These are phyloP conservation scores for Exophiala sp. DNA, from an alignment of 2,329 filamentous ascomycete genomes.

Conservation along the genomic window DNA sequence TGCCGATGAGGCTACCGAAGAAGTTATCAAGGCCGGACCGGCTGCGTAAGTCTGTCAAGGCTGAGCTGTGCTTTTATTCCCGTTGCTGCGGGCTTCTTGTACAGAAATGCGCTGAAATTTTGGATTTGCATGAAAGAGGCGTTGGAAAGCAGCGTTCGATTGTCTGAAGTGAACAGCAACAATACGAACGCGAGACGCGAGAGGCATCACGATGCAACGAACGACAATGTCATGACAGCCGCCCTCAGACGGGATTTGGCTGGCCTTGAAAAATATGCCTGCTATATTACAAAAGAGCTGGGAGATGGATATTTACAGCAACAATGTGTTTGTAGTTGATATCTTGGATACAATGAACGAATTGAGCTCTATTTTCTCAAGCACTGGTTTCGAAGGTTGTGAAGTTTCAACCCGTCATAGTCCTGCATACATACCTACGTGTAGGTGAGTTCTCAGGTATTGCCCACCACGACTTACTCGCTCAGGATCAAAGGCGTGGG, in stretches of 20 bases:
- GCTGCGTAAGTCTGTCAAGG: conserved; percentile 27
- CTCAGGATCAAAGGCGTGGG: too few relatives aligned
- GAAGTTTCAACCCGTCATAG: too few relatives aligned
- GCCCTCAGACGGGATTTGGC: conserved; percentile 4
- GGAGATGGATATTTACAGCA: conserved; percentile 10
- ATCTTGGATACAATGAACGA: conserved; percentile 1
- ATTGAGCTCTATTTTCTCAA: neutral
- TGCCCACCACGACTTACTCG: too few relatives aligned
- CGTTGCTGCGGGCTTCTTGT: conserved; percentile 6
- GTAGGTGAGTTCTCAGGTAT: too few relatives aligned
- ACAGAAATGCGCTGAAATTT: conserved; percentile 18
- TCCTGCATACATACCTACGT: too few relatives aligned
- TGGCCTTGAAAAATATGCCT: conserved; percentile 17
- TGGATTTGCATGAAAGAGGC: conserved; percentile 8
- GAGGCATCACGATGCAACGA: conserved; percentile 28
- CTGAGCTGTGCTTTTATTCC: conserved; percentile 6
- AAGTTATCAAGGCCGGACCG: conserved; percentile 61
- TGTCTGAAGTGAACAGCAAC: conserved; percentile 15
- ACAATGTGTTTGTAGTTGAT: conserved; percentile 7
- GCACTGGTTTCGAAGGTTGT: too few relatives aligned
- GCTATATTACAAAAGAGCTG: conserved; percentile 12
- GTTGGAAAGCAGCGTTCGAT: conserved; percentile 24
- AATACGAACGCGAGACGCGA: conserved; percentile 29
- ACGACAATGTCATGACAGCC: conserved; percentile 26
- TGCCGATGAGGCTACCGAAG: conserved; percentile 73